phyloP scores from a whole-genome alignment of 495 filamentous ascomycete genomes.

The Talaromyces thailandensis region DNA sequence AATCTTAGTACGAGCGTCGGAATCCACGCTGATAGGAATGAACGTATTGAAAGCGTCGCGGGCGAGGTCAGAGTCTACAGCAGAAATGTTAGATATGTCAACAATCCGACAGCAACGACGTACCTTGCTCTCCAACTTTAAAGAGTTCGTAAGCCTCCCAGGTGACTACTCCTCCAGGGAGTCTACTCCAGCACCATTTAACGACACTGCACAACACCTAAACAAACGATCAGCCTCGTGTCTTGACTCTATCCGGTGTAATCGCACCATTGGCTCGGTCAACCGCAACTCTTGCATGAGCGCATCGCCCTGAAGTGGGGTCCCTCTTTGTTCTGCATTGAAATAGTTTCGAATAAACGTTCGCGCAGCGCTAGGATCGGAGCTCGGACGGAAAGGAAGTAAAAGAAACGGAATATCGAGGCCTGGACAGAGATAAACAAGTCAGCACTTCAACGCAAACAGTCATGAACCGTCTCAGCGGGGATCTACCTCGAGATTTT shows the following conservation, averaged over 20 bases:
- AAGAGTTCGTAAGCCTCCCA: constrained; percentile 98
- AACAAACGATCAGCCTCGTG: constrained; percentile 1
- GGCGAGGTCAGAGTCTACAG: constrained; percentile 79
- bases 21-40: constrained; percentile 89
- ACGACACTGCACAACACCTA: constrained; percentile 88
- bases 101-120: not conserved
- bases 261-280: constrained; percentile 80
- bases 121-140: constrained; percentile 90
- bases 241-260: not conserved
- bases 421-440: constrained; percentile 36
- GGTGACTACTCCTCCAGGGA: constrained; percentile 85
- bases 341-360: constrained; percentile 93
- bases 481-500: constrained; percentile 71
- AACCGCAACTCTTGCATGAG: constrained; percentile 83
- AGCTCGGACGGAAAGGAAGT: constrained; percentile 88
- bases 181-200: constrained; percentile 98
- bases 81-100: not conserved
- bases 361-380: constrained; percentile 82
- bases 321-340: constrained; percentile 41
- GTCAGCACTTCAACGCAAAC: not conserved
- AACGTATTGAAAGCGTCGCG: constrained; percentile 93
- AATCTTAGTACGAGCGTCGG: constrained; percentile 74
- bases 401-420: constrained; percentile 88
- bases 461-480: not conserved
- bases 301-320: constrained; percentile 51